Percentiles rank a stretch among this genome's conserved stretches.
phyloP scores from a whole-genome alignment of 345 rosid genomes.

The Sisymbrium irio region DNA sequence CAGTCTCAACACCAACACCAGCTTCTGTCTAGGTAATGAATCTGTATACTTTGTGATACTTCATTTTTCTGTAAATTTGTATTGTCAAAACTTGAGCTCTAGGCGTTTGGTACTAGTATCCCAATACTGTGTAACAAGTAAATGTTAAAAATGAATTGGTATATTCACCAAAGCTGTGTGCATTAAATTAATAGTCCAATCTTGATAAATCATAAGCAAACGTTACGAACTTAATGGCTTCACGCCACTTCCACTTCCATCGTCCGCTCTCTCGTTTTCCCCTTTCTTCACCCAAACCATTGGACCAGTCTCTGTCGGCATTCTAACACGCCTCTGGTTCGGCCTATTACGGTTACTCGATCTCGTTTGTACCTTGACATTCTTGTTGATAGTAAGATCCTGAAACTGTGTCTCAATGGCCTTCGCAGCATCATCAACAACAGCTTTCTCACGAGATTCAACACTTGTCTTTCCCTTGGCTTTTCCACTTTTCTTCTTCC shows the following conservation, averaged over 20 bases:
- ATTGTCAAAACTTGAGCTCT: slow-evolving; percentile 14
- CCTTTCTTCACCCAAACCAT: slow-evolving; percentile 39
- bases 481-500: not conserved
- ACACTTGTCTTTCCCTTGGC: not conserved
- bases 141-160: slow-evolving; percentile 20
- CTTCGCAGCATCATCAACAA: not conserved
- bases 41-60: slow-evolving; percentile 27
- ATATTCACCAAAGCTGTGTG: not conserved
- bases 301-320: not conserved
- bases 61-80: slow-evolving; percentile 26
- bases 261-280: not conserved
- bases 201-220: not conserved
- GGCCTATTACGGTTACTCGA: not conserved
- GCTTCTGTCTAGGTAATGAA: slow-evolving; percentile 35
- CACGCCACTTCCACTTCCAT: slow-evolving; percentile 17
- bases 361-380: not conserved
- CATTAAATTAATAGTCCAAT: too few species aligned
- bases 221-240: not conserved
- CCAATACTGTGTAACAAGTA: slow-evolving; percentile 20
- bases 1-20: slow-evolving; percentile 44
- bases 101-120: slow-evolving; percentile 14
- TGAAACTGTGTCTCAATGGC: slow-evolving; percentile 3
- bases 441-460: not conserved
- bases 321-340: not conserved
- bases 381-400: not conserved